Percentiles rank a stretch among this genome's conserved stretches.
Conservation (phyloP, 164 flowering plant species). For the Platanus orientalis region DNA sequence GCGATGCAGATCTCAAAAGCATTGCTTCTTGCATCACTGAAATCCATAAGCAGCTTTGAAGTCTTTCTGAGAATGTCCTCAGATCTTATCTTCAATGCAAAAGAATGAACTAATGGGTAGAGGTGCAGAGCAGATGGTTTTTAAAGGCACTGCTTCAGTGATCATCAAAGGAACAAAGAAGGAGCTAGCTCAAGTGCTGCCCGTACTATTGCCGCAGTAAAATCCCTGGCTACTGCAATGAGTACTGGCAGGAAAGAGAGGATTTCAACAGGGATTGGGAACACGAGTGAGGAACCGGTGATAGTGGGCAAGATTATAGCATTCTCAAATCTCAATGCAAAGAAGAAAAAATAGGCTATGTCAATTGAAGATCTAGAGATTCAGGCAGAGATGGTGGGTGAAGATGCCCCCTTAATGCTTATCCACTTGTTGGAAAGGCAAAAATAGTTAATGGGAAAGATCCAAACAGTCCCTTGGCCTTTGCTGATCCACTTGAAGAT, state of each 20-base stretch:
- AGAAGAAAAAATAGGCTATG: constrained; percentile 81
- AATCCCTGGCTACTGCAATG: constrained; percentile 66
- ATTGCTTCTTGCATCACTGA: constrained; percentile 39
- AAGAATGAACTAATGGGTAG: constrained; percentile 77
- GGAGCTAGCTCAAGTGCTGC: constrained; percentile 91
- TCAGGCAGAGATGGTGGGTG: constrained; percentile 80
- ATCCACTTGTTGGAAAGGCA: constrained; percentile 33
- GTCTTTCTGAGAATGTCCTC: constrained; percentile 72
- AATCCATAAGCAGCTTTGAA: constrained; percentile 54
- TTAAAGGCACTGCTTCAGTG: constrained; percentile 90
- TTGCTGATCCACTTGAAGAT: constrained; percentile 58
- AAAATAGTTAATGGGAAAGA: constrained; percentile 17
- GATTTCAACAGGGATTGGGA: constrained; percentile 80
- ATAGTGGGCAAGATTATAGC: constrained; percentile 67
- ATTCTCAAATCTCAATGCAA: constrained; percentile 76
- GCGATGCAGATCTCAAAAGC: constrained; percentile 89
- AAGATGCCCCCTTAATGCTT: constrained; percentile 85
- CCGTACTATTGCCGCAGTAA: constrained; percentile 59
- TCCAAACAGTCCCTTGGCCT: constrained; percentile 31
- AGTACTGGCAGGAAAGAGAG: constrained; percentile 68
- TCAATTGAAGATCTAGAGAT: constrained; percentile 71
- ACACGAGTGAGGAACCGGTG: constrained; percentile 48
- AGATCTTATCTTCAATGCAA: constrained; percentile 47
- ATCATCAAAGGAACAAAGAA: constrained; percentile 82
- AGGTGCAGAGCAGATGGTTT: constrained; percentile 89